A percentile compares a stretch with the other conserved stretches of the same genome.
phyloP scores from a whole-genome alignment of 768 basidiomycete genomes.

The Imleria badia region DNA sequence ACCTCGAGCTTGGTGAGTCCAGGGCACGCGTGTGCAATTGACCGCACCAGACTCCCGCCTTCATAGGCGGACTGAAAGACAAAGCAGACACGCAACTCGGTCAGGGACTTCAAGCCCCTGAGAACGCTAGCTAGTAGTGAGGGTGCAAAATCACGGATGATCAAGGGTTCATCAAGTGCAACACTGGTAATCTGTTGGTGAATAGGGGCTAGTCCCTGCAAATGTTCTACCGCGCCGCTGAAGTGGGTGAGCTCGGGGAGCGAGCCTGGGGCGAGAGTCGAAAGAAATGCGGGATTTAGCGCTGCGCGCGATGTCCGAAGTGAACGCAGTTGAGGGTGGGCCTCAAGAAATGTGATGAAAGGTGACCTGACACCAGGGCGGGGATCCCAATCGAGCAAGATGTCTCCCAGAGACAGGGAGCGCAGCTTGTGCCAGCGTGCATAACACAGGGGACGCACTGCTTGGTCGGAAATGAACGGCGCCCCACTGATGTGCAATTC shows the following conservation, averaged over 20 bases:
- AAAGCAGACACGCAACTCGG: slow-evolving; percentile 62
- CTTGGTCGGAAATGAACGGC: slow-evolving; percentile 40
- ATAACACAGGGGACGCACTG: slow-evolving; percentile 50
- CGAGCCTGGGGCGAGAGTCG: slow-evolving; percentile 44
- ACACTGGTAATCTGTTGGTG: slow-evolving; percentile 53
- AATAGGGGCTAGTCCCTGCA: slow-evolving; percentile 56
- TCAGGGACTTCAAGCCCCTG: slow-evolving; percentile 52
- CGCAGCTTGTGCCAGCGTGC: slow-evolving; percentile 70
- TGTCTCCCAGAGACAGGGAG: slow-evolving; percentile 61
- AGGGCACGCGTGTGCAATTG: slow-evolving; percentile 66
- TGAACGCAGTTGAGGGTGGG: slow-evolving; percentile 52
- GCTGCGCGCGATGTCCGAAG: slow-evolving; percentile 54
- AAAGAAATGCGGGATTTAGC: slow-evolving; percentile 53
- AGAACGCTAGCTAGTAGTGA: slow-evolving; percentile 61
- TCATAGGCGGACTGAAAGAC: slow-evolving; percentile 74
- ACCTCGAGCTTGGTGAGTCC: slow-evolving; percentile 62
- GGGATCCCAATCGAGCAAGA: slow-evolving; percentile 55
- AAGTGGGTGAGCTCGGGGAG: slow-evolving; percentile 57
- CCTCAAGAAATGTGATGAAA: slow-evolving; percentile 68
- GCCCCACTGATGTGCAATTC: slow-evolving; percentile 49
- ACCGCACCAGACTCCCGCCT: slow-evolving; percentile 65
- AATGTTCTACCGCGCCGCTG: slow-evolving; percentile 64
- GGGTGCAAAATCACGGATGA: slow-evolving; percentile 66
- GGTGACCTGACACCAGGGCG: slow-evolving; percentile 48
- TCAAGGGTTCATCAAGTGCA: slow-evolving; percentile 62